phyloP scores from a whole-genome alignment of 371 early-diverging fungal genomes.

The Batkoa obscura region DNA sequence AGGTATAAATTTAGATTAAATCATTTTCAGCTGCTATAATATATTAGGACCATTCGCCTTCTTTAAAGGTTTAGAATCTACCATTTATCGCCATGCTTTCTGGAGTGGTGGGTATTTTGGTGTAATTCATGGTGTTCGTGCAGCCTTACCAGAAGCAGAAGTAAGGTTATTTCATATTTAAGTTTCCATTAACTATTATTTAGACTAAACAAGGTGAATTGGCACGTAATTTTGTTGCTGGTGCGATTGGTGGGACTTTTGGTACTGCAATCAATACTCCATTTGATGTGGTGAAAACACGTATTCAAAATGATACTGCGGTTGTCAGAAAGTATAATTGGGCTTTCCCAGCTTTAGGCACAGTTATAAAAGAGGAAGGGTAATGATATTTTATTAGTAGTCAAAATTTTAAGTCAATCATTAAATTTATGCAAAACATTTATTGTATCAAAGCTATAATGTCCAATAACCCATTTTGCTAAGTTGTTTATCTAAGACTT shows the following conservation, averaged over 20 bases:
- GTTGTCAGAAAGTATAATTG: constrained; percentile 65
- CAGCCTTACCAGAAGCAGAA: constrained; percentile 60
- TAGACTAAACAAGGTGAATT: constrained; percentile 54
- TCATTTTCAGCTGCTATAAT: constrained; percentile 4
- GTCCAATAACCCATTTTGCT: too few species aligned
- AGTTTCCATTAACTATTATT: background rate
- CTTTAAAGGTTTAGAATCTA: constrained; percentile 85
- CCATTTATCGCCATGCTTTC: constrained; percentile 82
- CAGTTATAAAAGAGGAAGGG: constrained; percentile 86
- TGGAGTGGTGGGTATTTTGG: constrained; percentile 93
- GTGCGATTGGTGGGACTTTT: constrained; percentile 84
- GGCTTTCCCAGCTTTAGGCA: constrained; percentile 63
- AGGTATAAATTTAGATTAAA: constrained; percentile 16
- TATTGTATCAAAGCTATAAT: too few species aligned
- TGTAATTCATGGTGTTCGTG: constrained; percentile 57
- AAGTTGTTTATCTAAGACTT: too few species aligned
- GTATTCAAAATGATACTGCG: constrained; percentile 70
- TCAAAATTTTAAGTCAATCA: background rate
- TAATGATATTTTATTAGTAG: constrained; percentile 12
- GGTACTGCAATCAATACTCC: constrained; percentile 92
- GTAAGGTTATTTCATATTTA: constrained; percentile 12
- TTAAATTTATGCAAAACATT: background rate
- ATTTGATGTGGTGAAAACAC: constrained; percentile 92
- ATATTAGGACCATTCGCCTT: constrained; percentile 45
- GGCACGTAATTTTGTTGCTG: constrained; percentile 76